These are phyloP conservation scores for Nicotiana noctiflora DNA, from an alignment of 257 asterid genomes.

Conservation along the genomic window DNA sequence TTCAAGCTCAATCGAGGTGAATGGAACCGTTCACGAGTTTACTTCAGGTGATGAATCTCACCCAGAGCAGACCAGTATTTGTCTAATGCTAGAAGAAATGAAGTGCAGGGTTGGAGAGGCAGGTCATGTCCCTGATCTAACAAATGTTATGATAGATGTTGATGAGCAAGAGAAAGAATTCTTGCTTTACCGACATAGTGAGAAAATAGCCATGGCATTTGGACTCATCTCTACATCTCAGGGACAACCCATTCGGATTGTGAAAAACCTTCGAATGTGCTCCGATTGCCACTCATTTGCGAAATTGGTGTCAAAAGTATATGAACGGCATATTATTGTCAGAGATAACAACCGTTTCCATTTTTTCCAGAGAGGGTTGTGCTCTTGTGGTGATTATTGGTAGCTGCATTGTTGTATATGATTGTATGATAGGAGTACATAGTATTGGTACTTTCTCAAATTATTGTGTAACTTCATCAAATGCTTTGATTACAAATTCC, in stretches of 20 bases:
- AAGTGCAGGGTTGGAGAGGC: constrained; percentile 26
- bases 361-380: constrained; percentile 40
- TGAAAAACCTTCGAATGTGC: constrained; percentile 54
- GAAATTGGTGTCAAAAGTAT: constrained; percentile 36
- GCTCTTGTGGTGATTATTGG: constrained; percentile 60
- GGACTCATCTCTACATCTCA: constrained; percentile 34
- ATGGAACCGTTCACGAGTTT: constrained; percentile 44
- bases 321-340: constrained; percentile 29
- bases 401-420: constrained; percentile 6
- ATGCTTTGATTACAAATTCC: not conserved
- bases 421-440: not conserved
- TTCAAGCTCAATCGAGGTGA: constrained; percentile 44
- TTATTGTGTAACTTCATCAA: not conserved
- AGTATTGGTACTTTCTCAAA: not conserved
- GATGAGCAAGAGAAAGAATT: constrained; percentile 42
- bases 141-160: constrained; percentile 36
- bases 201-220: constrained; percentile 49
- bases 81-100: constrained; percentile 44
- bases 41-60: constrained; percentile 38
- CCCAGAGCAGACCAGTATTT: constrained; percentile 14
- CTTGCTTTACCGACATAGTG: constrained; percentile 46
- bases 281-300: constrained; percentile 53
- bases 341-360: constrained; percentile 51
- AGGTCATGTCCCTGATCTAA: constrained; percentile 40
- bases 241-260: constrained; percentile 31